Percentiles rank a stretch among this genome's conserved stretches.
Evolutionary conservation across 2,329 filamentous ascomycete genomes (phyloP).

Genomic region (Tolypocladium tropicale): DNA sequence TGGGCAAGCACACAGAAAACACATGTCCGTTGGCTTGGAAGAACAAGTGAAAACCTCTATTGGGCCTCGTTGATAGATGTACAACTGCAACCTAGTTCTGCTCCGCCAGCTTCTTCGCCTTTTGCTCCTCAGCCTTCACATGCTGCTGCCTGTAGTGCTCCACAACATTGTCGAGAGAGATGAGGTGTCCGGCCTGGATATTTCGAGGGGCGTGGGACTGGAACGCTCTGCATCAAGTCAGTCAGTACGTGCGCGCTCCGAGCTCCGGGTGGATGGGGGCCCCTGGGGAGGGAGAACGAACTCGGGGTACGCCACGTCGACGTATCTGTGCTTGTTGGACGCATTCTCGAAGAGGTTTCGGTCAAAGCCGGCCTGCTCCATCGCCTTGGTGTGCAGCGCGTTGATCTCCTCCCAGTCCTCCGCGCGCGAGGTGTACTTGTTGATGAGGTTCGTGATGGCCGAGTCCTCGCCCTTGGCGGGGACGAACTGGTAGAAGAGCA

Average conservation of each 20-base stretch:
- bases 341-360: constrained; percentile 42
- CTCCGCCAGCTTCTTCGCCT: constrained; percentile 35
- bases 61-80: background rate
- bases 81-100: constrained; percentile 22
- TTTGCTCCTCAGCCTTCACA: constrained; percentile 43
- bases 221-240: constrained; percentile 29
- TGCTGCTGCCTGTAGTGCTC: constrained; percentile 48
- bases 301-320: constrained; percentile 49
- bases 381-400: constrained; percentile 36
- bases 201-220: constrained; percentile 40
- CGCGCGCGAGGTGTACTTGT: constrained; percentile 34
- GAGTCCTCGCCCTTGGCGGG: constrained; percentile 41
- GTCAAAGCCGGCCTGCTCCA: constrained; percentile 48
- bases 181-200: constrained; percentile 43
- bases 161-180: constrained; percentile 44
- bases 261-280: background rate
- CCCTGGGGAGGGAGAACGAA: constrained; percentile 25
- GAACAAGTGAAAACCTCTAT: background rate
- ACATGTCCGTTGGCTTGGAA: background rate
- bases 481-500: constrained; percentile 37
- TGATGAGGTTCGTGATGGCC: constrained; percentile 33
- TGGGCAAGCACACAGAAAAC: background rate
- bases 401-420: constrained; percentile 43
- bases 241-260: background rate
- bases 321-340: constrained; percentile 29